Evolutionary conservation across 1,284 basidiomycete genomes (phyloP), one percentile per base, ranked within the genome.

Genomic region (Bjerkandera adusta): DNA sequence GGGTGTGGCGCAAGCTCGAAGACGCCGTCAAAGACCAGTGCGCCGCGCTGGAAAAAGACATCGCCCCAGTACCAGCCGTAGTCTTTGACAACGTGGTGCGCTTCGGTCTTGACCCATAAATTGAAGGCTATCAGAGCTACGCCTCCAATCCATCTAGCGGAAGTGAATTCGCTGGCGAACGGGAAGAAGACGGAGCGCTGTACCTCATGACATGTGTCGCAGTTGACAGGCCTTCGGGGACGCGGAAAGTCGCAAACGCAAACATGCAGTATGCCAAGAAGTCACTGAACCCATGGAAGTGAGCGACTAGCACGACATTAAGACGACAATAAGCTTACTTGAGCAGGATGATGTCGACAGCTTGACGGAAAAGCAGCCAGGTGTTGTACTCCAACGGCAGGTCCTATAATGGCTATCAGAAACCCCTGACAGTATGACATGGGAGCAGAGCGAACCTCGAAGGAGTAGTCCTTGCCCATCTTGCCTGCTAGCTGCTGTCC

Each of bases 41-140:
- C 88, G 41, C 88, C 88, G 16, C 88, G 83, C 62, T 89, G 86
- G 77, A 97, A 99, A 73, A 99, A 99, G 41, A 90, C 90, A 62
- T 99, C 96, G 15, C 96, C 96, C 96, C 96, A 98, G 68, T 99
- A 99, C 93, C 92, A 92, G 8, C 88, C 89, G 53, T 88, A 89
- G 55, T 89, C 85, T 56, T 97, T 97, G 52, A 99, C 94, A 43
- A 99, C 92, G 40, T 92, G 79, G 66, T 99, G 96, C 0, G 96
- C 96, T 61, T 99, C 96, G 11, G 92, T 88, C 69, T 99, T 99
- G 57, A 99, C 95, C 94, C 96, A 99, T 29, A 97, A 76, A 66
- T 99, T 99, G 76, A 99, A 98, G 32, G 79, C 78, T 61, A 99
- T 94, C 27, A 99, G 72, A 0, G 81, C 76, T 57, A 92, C 68